A percentile compares a stretch with the other conserved stretches of the same genome.
These are phyloP conservation scores for Lumnitzera racemosa DNA, from an alignment of 345 rosid genomes.

Conservation along the genomic window DNA sequence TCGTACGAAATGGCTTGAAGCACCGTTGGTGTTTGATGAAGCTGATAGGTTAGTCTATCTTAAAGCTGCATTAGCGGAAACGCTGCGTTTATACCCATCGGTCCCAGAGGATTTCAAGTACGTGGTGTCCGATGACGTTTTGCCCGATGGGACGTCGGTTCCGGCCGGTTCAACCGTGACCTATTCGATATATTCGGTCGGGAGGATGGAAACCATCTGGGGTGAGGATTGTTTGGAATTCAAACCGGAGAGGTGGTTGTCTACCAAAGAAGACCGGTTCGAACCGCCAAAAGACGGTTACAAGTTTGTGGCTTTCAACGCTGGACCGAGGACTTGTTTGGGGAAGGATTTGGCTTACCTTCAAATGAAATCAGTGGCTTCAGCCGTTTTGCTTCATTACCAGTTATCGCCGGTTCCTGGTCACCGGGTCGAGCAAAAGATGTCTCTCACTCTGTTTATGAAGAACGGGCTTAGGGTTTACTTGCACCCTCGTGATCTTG, in stretches of 20 bases:
- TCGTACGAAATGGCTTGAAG: constrained; percentile 50
- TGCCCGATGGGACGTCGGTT: constrained; percentile 70
- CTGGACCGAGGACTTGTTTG: constrained; percentile 87
- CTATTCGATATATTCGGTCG: constrained; percentile 78
- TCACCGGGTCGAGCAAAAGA: constrained; percentile 87
- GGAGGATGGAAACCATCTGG: constrained; percentile 89
- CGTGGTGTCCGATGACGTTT: constrained; percentile 57
- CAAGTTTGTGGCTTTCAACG: constrained; percentile 84
- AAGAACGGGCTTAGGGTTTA: constrained; percentile 66
- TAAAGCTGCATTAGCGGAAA: constrained; percentile 83
- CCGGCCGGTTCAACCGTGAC: constrained; percentile 87
- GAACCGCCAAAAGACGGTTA: constrained; percentile 72
- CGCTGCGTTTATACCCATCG: constrained; percentile 85
- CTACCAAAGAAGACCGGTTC: constrained; percentile 44
- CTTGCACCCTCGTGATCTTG: constrained; percentile 62
- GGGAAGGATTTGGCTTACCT: constrained; percentile 90
- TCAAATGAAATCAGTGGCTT: constrained; percentile 86
- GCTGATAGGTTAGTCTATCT: constrained; percentile 67
- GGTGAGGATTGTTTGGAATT: constrained; percentile 80
- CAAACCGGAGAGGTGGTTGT: constrained; percentile 79
- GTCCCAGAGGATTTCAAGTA: constrained; percentile 85
- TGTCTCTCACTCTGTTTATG: constrained; percentile 90
- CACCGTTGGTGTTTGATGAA: constrained; percentile 72
- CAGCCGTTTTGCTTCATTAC: constrained; percentile 81
- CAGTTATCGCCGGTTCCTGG: constrained; percentile 56